Evolutionary conservation across 495 filamentous ascomycete genomes (phyloP), one percentile per base, ranked within the genome.

Genomic region (Jackrogersella minutella): DNA sequence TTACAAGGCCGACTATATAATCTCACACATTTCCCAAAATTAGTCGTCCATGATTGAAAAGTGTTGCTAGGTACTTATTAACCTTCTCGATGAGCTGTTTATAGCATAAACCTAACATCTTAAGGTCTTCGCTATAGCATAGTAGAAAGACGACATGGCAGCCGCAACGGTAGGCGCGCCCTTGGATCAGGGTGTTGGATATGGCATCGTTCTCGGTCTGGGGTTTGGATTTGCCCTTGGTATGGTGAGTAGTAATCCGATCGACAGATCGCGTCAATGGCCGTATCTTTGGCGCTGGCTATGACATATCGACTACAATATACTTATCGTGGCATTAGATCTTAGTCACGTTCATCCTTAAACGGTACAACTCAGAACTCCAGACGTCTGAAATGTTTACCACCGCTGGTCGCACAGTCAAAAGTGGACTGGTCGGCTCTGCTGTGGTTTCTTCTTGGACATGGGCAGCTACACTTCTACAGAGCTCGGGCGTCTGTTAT

Each of bases 311-410:
- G 46, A 33, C 43, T 7, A 28, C 43, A 47, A 59, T 39, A 62
- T 11, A 64, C 54, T 64, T 16, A 39, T 37, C 13, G 51, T 17
- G 0, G 5, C 50, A 66, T 69, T 66, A 80, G 82, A 83, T 87
- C 49, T 73, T 87, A 44, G 90, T 91, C 22, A 96, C 92, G 8
- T 93, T 88, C 82, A 85, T 91, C 51, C 79, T 96, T 56, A 92
- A 89, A 73, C 81, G 91, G 72, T 97, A 97, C 74, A 94, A 97
- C 74, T 84, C 92, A 81, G 94, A 98, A 78, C 84, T 97, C 5
- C 93, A 97, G 78, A 98, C 94, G 0, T 96, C 92, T 0, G 94
- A 98, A 78, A 97, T 96, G 91, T 98, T 97, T 85, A 93, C 86
- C 62, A 98, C 94, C 1, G 94, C 94, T 46, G 94, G 94, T 14